Conservation (phyloP, 345 rosid genomes). For the Geranium rotundifolium region DNA sequence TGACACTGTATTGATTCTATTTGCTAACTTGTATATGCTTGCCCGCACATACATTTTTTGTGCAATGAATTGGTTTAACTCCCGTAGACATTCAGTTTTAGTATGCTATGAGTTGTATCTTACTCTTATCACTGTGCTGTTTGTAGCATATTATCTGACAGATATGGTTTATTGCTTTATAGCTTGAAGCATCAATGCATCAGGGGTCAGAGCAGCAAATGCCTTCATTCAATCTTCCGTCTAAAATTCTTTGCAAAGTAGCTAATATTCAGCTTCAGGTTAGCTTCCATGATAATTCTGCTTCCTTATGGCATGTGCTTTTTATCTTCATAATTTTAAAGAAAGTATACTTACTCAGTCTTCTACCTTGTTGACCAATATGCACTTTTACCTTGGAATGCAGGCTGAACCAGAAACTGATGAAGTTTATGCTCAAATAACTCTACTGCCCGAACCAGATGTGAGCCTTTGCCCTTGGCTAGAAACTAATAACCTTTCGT, state of each 20-base stretch:
- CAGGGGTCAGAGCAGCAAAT: conserved; percentile 51
- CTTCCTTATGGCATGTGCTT: conserved; percentile 1
- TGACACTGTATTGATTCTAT: background rate
- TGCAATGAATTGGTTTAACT: background rate
- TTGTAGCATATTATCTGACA: background rate
- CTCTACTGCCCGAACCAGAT: conserved; percentile 56
- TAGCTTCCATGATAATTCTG: conserved; percentile 1
- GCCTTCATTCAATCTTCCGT: conserved; percentile 56
- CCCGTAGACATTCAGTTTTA: background rate
- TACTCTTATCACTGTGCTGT: background rate
- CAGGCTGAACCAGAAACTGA: conserved; percentile 81
- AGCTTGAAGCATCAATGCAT: conserved; percentile 85
- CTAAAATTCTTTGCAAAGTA: conserved; percentile 74
- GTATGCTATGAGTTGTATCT: background rate
- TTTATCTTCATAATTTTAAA: background rate
- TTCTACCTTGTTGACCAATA: background rate
- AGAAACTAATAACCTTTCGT: background rate
- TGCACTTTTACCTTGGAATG: conserved; percentile 3
- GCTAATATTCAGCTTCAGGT: conserved; percentile 55
- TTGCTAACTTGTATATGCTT: background rate
- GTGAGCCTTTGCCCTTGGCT: conserved; percentile 27
- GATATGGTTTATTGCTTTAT: conserved; percentile 8
- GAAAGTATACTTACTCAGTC: background rate
- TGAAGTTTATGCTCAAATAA: conserved; percentile 87
- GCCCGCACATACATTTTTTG: background rate